A percentile compares a stretch with the other conserved stretches of the same genome.
These are phyloP conservation scores for Nidula niveotomentosa DNA, from an alignment of 1,284 basidiomycete genomes.

Conservation along the genomic window DNA sequence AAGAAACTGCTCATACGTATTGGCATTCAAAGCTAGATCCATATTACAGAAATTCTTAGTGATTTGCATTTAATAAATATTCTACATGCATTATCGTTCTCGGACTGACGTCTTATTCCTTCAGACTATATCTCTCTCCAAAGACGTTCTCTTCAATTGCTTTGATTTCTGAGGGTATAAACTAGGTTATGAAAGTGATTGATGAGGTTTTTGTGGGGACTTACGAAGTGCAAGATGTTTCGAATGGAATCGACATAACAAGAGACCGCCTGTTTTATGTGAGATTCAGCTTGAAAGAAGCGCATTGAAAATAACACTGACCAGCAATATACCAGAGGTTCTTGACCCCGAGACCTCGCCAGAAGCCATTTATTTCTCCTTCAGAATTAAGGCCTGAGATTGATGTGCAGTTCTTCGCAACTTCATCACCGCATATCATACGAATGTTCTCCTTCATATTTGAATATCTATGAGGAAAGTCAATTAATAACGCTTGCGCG, in stretches of 20 bases:
- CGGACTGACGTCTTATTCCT: too few relatives aligned
- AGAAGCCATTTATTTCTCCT: slow-evolving; percentile 59
- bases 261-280: slow-evolving; percentile 43
- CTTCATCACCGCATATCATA: slow-evolving; percentile 44
- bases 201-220: slow-evolving; percentile 18
- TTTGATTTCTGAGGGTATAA: slow-evolving; percentile 46
- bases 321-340: slow-evolving; percentile 57
- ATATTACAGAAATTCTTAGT: too few relatives aligned
- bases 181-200: not conserved
- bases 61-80: too few relatives aligned
- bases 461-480: not conserved
- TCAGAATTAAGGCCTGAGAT: slow-evolving; percentile 68
- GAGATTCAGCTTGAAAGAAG: slow-evolving; percentile 2
- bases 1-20: too few relatives aligned
- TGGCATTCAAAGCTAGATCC: too few relatives aligned
- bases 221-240: slow-evolving; percentile 60
- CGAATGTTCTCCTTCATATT: slow-evolving; percentile 19
- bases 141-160: slow-evolving; percentile 55
- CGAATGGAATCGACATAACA: slow-evolving; percentile 53
- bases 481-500: not conserved
- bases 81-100: too few relatives aligned
- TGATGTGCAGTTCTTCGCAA: slow-evolving; percentile 41
- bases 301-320: slow-evolving; percentile 10
- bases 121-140: slow-evolving; percentile 34
- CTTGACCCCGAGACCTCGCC: slow-evolving; percentile 50